Evolutionary conservation across 1,284 basidiomycete species (phyloP).

Genomic region (Naganishia liquefaciens): DNA sequence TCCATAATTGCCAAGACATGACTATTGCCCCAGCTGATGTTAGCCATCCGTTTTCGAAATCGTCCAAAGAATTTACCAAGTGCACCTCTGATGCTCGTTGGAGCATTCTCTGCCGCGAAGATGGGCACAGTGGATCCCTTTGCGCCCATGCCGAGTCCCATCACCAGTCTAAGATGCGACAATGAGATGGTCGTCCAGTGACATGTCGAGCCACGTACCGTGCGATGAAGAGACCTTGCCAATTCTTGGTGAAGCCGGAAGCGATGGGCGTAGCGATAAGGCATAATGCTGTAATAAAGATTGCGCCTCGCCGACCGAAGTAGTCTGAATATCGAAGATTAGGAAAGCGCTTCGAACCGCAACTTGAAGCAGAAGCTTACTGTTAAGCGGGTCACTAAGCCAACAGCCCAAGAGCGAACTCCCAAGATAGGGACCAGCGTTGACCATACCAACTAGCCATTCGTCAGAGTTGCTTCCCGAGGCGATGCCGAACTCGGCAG

Average conservation of each 20-base stretch:
- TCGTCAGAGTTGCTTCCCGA: constrained; percentile 55
- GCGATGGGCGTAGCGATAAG: constrained; percentile 61
- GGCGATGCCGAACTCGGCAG: constrained; percentile 58
- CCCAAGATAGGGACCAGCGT: constrained; percentile 66
- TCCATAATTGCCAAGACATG: constrained; percentile 57
- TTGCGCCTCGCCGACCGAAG: constrained; percentile 65
- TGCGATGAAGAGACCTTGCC: constrained; percentile 55
- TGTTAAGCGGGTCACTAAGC: constrained; percentile 16
- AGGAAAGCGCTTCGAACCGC: no score
- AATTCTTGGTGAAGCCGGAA: constrained; percentile 61
- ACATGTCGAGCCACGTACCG: constrained; percentile 18
- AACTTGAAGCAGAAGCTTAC: background rate
- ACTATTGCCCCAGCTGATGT: constrained; percentile 37
- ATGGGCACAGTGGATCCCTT: constrained; percentile 58
- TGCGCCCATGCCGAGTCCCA: constrained; percentile 53
- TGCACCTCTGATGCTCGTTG: constrained; percentile 57
- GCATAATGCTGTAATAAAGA: constrained; percentile 66
- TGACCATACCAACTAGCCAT: constrained; percentile 73
- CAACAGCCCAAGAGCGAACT: constrained; percentile 24
- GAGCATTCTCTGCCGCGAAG: constrained; percentile 52
- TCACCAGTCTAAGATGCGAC: constrained; percentile 41
- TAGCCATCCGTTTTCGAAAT: background rate
- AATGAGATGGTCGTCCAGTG: background rate
- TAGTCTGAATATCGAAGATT: constrained; percentile 32
- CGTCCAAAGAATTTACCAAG: constrained; percentile 36